A percentile compares a stretch with the other conserved stretches of the same genome.
phyloP scores from a whole-genome alignment of 257 asterid genomes.

The Nicotiana attenuata region DNA sequence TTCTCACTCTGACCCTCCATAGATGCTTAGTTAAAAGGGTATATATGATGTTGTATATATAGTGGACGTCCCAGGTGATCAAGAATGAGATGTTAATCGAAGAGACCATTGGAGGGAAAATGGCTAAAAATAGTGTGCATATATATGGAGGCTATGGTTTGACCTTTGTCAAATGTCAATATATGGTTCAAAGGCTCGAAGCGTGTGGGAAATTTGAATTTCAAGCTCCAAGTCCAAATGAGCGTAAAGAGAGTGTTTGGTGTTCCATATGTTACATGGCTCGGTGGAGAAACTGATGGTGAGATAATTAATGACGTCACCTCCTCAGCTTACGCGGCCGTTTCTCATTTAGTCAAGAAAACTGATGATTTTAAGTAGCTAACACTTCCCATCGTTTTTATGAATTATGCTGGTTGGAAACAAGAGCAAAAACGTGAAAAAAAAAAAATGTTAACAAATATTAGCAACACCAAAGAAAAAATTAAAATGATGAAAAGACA shows the following conservation, averaged over 20 bases:
- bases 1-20: background rate
- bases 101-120: background rate
- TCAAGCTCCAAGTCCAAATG: slow-evolving; percentile 6
- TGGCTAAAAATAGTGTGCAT: background rate
- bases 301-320: slow-evolving; percentile 3
- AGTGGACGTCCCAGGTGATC: background rate
- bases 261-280: background rate
- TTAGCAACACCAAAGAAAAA: too few species aligned
- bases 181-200: background rate
- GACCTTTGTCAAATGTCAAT: background rate
- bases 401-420: too few species aligned
- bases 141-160: background rate
- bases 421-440: too few species aligned
- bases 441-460: too few species aligned
- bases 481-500: too few species aligned
- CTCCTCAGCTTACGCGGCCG: background rate
- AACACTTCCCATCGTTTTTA: too few species aligned
- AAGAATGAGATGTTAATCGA: background rate
- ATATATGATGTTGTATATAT: background rate
- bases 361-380: too few species aligned
- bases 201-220: background rate
- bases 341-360: background rate
- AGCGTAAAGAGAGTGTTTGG: slow-evolving; percentile 9
- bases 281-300: background rate
- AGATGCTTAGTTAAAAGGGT: background rate